Evolutionary conservation across 441 rosid genomes (phyloP).

Genomic region (Gossypium laxum): DNA sequence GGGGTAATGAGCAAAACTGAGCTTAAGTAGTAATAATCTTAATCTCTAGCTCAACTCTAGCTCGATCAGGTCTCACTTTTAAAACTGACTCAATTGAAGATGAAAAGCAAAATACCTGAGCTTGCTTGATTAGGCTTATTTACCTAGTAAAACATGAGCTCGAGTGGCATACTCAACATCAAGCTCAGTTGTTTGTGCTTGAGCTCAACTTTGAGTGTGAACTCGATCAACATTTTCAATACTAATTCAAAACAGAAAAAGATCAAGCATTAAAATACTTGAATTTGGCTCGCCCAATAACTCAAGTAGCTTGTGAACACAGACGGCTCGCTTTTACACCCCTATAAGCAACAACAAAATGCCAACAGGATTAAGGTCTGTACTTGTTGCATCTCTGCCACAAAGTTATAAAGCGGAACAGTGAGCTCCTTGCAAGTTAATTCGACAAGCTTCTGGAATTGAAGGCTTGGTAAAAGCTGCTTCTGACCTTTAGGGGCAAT

Average conservation of each 20-base stretch:
- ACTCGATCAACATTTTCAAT: background rate
- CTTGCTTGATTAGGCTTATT: background rate
- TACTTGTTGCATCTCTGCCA: constrained; percentile 60
- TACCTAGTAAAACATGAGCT: background rate
- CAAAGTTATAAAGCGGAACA: constrained; percentile 54
- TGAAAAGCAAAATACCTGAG: background rate
- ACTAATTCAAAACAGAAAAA: background rate
- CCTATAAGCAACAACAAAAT: background rate
- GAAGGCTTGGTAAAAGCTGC: constrained; percentile 52
- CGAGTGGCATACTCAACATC: background rate
- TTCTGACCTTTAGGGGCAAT: constrained; percentile 70
- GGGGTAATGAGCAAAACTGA: background rate
- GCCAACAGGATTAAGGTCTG: background rate
- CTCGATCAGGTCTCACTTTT: background rate
- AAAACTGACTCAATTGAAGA: background rate
- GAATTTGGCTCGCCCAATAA: background rate
- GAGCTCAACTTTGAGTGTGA: background rate
- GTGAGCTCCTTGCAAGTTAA: constrained; percentile 67
- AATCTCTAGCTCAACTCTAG: background rate
- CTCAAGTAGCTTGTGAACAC: background rate
- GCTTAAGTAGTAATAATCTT: background rate
- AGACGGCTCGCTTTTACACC: background rate
- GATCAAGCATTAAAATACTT: too few species aligned
- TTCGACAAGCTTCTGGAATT: constrained; percentile 67
- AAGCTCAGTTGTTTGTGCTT: background rate